Percentiles rank a stretch among this genome's conserved stretches.
These are phyloP conservation scores for Hanseniaspora meyeri DNA, from an alignment of 805 yeast species.

Conservation along the genomic window DNA sequence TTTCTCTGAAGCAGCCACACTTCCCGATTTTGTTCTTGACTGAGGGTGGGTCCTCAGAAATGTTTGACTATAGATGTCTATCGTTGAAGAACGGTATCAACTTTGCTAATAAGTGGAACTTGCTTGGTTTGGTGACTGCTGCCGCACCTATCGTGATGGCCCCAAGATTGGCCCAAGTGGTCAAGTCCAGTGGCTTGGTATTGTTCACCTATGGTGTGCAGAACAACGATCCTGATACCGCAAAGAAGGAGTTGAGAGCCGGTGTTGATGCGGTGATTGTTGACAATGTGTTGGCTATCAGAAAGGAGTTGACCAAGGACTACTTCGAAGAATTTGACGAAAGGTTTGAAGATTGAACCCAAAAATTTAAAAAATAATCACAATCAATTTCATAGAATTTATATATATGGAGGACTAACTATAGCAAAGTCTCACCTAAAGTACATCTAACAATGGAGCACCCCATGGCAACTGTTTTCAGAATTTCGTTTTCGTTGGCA, in stretches of 20 bases:
- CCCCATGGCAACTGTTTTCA: constrained; percentile 82
- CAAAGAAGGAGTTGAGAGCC: constrained; percentile 74
- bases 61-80: constrained; percentile 83
- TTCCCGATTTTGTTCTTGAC: constrained; percentile 84
- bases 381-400: background rate
- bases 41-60: constrained; percentile 69
- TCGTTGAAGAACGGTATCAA: constrained; percentile 84
- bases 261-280: constrained; percentile 99
- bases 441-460: constrained; percentile 89
- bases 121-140: constrained; percentile 83
- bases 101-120: constrained; percentile 81
- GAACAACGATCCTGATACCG: constrained; percentile 75
- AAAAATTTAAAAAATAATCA: no score
- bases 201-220: constrained; percentile 82
- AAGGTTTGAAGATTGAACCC: background rate
- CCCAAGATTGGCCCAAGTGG: constrained; percentile 83
- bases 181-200: constrained; percentile 78
- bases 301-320: constrained; percentile 53
- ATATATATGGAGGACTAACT: background rate
- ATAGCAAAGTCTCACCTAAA: constrained; percentile 69
- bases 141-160: constrained; percentile 77
- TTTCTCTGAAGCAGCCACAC: constrained; percentile 84
- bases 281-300: constrained; percentile 85
- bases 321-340: constrained; percentile 7
- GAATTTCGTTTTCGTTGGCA: constrained; percentile 55